Evolutionary conservation across 208 protist species (phyloP).

Genomic region (Trypanosoma scelopori): DNA sequence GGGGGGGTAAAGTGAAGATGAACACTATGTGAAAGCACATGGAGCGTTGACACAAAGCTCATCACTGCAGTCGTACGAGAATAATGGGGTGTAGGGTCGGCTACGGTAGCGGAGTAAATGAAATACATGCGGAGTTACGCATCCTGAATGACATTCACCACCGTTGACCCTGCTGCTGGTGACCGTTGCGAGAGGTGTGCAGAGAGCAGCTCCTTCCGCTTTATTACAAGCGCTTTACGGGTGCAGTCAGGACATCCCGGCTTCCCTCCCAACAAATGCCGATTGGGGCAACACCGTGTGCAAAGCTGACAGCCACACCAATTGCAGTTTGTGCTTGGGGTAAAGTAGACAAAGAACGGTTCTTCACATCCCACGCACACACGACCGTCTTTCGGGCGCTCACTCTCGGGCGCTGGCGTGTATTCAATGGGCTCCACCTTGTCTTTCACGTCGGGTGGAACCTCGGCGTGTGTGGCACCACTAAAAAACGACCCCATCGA

Average conservation of each 20-base stretch:
- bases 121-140: background rate
- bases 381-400: slow-evolving; percentile 33
- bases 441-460: slow-evolving; percentile 71
- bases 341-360: slow-evolving; percentile 62
- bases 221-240: slow-evolving; percentile 42
- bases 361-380: slow-evolving; percentile 64
- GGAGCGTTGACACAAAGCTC: no score
- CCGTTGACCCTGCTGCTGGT: background rate
- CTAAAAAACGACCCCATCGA: slow-evolving; percentile 68
- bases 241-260: slow-evolving; percentile 73
- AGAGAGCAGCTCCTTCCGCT: slow-evolving; percentile 40
- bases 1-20: no score
- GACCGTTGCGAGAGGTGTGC: slow-evolving; percentile 27
- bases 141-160: slow-evolving; percentile 11
- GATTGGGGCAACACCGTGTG: slow-evolving; percentile 66
- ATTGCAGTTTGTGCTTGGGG: slow-evolving; percentile 72
- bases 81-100: no score
- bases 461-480: slow-evolving; percentile 52
- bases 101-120: background rate
- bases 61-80: no score
- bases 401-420: slow-evolving; percentile 37
- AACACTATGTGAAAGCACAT: no score
- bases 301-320: slow-evolving; percentile 81
- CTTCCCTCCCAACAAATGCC: slow-evolving; percentile 61
- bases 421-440: slow-evolving; percentile 69